Percentiles rank a stretch among this genome's conserved stretches.
phyloP scores from a whole-genome alignment of 192 early-diverging fungal species.

The Pecoramyces ruminantium region DNA sequence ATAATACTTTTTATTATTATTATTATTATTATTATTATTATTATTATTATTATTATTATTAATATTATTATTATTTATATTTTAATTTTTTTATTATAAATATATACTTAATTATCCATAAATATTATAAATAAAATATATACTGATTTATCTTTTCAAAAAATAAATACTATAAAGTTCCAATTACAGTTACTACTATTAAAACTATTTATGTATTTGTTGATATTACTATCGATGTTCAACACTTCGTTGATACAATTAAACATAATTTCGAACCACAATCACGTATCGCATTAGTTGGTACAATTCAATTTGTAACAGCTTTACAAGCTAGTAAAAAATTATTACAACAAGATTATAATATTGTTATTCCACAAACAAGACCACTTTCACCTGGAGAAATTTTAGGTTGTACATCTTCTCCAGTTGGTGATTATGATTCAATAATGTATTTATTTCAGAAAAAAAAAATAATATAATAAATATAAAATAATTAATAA shows the following conservation, averaged over 20 bases:
- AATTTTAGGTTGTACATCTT: slow-evolving; percentile 88
- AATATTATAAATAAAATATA: too few species aligned
- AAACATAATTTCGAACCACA: slow-evolving; percentile 58
- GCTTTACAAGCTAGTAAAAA: slow-evolving; percentile 56
- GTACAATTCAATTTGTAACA: slow-evolving; percentile 87
- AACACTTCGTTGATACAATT: slow-evolving; percentile 84
- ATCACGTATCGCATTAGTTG: slow-evolving; percentile 53
- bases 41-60: too few species aligned
- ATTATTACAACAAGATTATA: slow-evolving; percentile 43
- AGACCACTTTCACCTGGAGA: slow-evolving; percentile 93
- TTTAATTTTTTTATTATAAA: too few species aligned
- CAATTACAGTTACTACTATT: slow-evolving; percentile 82
- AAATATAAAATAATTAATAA: not conserved
- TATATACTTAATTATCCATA: too few species aligned
- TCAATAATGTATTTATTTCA: slow-evolving; percentile 52
- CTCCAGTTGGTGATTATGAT: slow-evolving; percentile 56
- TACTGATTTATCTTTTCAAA: too few species aligned
- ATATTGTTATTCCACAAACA: slow-evolving; percentile 68
- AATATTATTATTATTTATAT: too few species aligned
- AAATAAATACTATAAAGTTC: too few species aligned
- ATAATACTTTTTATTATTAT: too few species aligned
- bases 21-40: too few species aligned
- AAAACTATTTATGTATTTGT: slow-evolving; percentile 98
- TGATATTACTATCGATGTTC: slow-evolving; percentile 85
- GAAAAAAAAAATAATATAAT: not conserved